phyloP scores from a whole-genome alignment of 352 stramenopile genomes.

The Phytophthora colocasiae region DNA sequence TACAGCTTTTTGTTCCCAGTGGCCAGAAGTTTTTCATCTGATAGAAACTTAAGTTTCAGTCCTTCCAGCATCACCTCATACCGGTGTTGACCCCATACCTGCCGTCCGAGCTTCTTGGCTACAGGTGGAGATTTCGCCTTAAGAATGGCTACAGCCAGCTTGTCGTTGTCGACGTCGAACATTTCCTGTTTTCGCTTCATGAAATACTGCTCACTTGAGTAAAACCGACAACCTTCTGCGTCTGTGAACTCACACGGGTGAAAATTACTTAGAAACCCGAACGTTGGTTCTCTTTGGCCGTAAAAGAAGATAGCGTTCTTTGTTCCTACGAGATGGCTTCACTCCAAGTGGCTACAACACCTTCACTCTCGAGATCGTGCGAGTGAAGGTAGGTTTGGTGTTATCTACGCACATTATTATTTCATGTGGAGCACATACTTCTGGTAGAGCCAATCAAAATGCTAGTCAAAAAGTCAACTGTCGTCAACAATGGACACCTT shows the following conservation, averaged over 20 bases:
- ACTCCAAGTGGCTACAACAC: slow-evolving; percentile 4
- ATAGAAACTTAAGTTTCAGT: slow-evolving; percentile 72
- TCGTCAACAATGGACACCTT: slow-evolving; percentile 20
- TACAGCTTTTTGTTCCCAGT: slow-evolving; percentile 60
- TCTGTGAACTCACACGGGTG: slow-evolving; percentile 60
- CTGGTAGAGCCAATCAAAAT: slow-evolving; percentile 11
- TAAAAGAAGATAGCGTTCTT: slow-evolving; percentile 64
- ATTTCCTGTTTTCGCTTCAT: slow-evolving; percentile 80
- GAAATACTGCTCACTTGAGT: slow-evolving; percentile 78
- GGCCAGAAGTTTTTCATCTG: slow-evolving; percentile 47
- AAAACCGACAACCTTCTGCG: slow-evolving; percentile 40
- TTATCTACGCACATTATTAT: too few relatives aligned
- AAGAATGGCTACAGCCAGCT: slow-evolving; percentile 53
- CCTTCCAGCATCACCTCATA: slow-evolving; percentile 61
- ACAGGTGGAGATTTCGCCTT: slow-evolving; percentile 51
- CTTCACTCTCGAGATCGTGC: slow-evolving; percentile 3
- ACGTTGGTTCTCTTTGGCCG: slow-evolving; percentile 41
- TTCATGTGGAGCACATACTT: not conserved
- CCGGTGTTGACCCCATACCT: slow-evolving; percentile 54
- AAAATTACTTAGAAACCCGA: slow-evolving; percentile 73
- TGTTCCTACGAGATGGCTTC: slow-evolving; percentile 32
- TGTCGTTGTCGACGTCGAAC: slow-evolving; percentile 56
- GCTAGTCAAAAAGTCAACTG: not conserved
- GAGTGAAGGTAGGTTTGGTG: too few relatives aligned
- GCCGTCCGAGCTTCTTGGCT: slow-evolving; percentile 59